These are phyloP conservation scores for Vitis riparia DNA, from an alignment of 164 flowering plant species.

Conservation along the genomic window DNA sequence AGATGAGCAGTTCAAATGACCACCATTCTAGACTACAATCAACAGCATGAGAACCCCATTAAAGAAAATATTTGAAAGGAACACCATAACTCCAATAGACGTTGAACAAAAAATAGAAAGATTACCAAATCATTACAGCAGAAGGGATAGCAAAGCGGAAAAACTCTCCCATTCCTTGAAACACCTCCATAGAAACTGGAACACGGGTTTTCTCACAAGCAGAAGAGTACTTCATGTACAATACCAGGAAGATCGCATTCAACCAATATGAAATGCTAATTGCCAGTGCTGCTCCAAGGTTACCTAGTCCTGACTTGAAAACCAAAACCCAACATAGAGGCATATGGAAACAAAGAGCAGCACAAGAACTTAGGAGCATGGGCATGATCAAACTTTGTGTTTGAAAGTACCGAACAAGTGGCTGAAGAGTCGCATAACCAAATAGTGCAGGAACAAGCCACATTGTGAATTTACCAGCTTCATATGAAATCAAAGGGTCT, in stretches of 20 bases:
- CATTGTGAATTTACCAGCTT: slow-evolving; percentile 46
- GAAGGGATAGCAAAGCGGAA: slow-evolving; percentile 76
- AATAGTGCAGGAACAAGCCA: slow-evolving; percentile 55
- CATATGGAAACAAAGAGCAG: slow-evolving; percentile 34
- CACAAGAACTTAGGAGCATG: slow-evolving; percentile 40
- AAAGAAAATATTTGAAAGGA: background rate
- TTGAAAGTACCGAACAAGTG: slow-evolving; percentile 43
- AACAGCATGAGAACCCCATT: background rate
- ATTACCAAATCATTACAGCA: slow-evolving; percentile 78
- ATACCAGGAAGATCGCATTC: slow-evolving; percentile 36
- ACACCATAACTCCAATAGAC: background rate
- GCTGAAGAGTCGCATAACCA: slow-evolving; percentile 47
- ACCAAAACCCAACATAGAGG: slow-evolving; percentile 59
- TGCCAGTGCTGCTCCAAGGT: slow-evolving; percentile 49
- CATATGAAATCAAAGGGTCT: slow-evolving; percentile 49
- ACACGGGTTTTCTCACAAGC: slow-evolving; percentile 60
- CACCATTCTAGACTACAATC: slow-evolving; percentile 68
- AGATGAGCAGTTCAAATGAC: slow-evolving; percentile 64
- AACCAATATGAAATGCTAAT: slow-evolving; percentile 47
- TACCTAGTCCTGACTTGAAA: slow-evolving; percentile 41
- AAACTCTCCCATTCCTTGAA: slow-evolving; percentile 54
- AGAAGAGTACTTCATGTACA: slow-evolving; percentile 42
- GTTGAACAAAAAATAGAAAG: background rate
- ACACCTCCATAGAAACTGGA: slow-evolving; percentile 54
- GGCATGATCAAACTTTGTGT: slow-evolving; percentile 48